These are phyloP conservation scores for Tetrahymena thermophila DNA, from an alignment of 73 alveolate species.

Conservation along the genomic window DNA sequence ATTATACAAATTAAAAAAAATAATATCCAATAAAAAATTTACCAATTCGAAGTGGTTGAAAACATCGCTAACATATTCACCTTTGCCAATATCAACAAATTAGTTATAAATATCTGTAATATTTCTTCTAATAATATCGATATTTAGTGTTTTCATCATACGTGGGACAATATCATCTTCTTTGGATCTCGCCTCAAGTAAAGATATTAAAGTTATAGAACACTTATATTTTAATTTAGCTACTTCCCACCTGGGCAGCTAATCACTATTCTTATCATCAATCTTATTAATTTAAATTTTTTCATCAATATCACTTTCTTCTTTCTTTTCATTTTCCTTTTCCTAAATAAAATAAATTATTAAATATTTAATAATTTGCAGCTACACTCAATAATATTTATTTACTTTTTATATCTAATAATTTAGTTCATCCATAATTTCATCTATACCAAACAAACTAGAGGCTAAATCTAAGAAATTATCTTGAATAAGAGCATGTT, in stretches of 20 bases:
- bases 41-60: conserved; percentile 21
- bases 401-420: neutral
- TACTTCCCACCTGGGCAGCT: conserved; percentile 47
- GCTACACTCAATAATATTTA: neutral
- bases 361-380: neutral
- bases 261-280: neutral
- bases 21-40: neutral
- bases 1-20: neutral
- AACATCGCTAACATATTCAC: conserved; percentile 9
- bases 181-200: conserved; percentile 44
- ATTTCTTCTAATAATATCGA: conserved; percentile 46
- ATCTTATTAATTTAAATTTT: neutral
- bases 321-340: neutral
- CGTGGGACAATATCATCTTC: conserved; percentile 42
- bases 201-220: conserved; percentile 41
- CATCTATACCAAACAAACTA: conserved; percentile 36
- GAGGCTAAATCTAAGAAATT: conserved; percentile 36
- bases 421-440: conserved; percentile 33
- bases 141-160: conserved; percentile 36
- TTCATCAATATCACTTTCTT: neutral
- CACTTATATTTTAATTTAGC: conserved; percentile 56
- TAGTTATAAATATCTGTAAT: conserved; percentile 29
- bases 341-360: neutral
- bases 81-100: conserved; percentile 10
- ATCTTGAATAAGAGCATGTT: conserved; percentile 32